Evolutionary conservation across 2,329 filamentous ascomycete genomes (phyloP), one percentile per base, ranked within the genome.

Genomic region (Fusarium praegraminearum): DNA sequence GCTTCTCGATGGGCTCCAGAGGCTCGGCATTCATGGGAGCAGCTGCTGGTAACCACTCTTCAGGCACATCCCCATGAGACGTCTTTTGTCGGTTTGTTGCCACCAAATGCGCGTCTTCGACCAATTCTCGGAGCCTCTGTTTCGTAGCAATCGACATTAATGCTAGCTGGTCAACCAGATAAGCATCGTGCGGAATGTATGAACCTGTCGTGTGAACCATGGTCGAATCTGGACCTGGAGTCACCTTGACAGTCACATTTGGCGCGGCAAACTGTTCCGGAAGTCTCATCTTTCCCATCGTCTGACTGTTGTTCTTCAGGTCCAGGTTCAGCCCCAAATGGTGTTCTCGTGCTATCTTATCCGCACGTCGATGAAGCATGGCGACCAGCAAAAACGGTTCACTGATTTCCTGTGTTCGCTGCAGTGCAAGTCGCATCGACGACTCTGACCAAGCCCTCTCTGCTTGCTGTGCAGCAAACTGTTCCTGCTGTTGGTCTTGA

Each of bases 91-190:
- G 89, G 62, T 88, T 91, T 62, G 86, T 85, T 5, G 93, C 88
- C 46, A 97, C 81, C 12, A 86, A 85, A 57, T 90, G 87, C 13
- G 93, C 90, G 73, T 97, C 94, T 75, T 94, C 91, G 5, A 98
- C 76, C 32, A 98, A 80, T 15, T 89, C 88, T 55, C 92, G 86
- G 38, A 98, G 73, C 30, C 93, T 87, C 72, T 97, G 91, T 76
- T 95, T 93, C 12, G 93, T 90, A 20, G 93, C 92, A 59, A 98
- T 86, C 8, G 93, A 96, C 61, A 98, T 78, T 18, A 98, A 84
- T 28, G 93, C 91, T 45, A 98, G 81, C 71, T 98, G 92, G 65
- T 97, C 94, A 16, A 92, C 91, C 35, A 97, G 83, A 56, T 87
- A 89, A 3, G 92, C 89, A 44, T 94, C 91, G 36, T 91, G 89